These are phyloP conservation scores for Gyrodon lividus DNA, from an alignment of 768 basidiomycete species.

Conservation along the genomic window DNA sequence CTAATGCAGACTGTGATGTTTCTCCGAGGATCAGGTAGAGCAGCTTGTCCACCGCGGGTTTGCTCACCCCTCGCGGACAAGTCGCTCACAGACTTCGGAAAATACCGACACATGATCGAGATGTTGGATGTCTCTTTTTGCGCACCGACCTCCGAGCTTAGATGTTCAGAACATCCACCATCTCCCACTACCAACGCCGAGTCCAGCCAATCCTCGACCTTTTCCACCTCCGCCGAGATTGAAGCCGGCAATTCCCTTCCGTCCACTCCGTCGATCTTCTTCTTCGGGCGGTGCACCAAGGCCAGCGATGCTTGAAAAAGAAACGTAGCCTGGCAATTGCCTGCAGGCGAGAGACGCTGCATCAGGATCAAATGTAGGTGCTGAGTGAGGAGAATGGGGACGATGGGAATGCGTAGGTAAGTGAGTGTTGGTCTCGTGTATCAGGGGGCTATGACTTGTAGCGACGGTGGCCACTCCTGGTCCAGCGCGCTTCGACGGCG, in stretches of 20 bases:
- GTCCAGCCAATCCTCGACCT: constrained; percentile 17
- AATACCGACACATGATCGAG: not conserved
- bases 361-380: constrained; percentile 59
- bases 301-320: constrained; percentile 66
- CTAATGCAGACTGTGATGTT: no score
- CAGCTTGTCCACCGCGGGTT: not conserved
- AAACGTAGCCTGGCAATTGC: constrained; percentile 61
- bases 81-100: not conserved
- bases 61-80: not conserved
- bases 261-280: constrained; percentile 34
- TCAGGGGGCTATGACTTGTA: constrained; percentile 12
- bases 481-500: constrained; percentile 26
- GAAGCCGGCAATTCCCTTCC: constrained; percentile 18
- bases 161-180: constrained; percentile 31
- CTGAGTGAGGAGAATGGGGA: constrained; percentile 11
- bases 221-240: constrained; percentile 13
- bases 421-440: constrained; percentile 11
- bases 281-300: constrained; percentile 58
- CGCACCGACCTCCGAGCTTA: not conserved
- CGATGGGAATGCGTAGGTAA: constrained; percentile 9
- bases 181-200: constrained; percentile 31
- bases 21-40: no score
- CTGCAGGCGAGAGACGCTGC: constrained; percentile 58
- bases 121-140: not conserved
- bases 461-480: constrained; percentile 25